A percentile compares a stretch with the other conserved stretches of the same genome.
Conservation (phyloP, 306 rosid genomes). For the Dalbergia cochinchinensis region DNA sequence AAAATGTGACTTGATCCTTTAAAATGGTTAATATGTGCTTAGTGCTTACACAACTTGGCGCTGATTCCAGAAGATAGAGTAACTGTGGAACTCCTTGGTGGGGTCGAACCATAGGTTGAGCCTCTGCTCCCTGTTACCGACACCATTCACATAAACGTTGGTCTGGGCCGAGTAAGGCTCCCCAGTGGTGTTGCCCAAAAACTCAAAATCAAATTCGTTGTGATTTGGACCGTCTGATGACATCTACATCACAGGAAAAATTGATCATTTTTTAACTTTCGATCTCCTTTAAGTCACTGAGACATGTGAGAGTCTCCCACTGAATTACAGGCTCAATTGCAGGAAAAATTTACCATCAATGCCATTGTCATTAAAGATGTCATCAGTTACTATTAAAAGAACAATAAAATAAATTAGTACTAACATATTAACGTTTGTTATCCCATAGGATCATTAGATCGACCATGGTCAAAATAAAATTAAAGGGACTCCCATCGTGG, state of each 20-base stretch:
- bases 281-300: too few species aligned
- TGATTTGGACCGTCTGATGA: slow-evolving; percentile 90
- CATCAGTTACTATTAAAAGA: slow-evolving; percentile 13
- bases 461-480: slow-evolving; percentile 4
- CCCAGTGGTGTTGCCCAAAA: slow-evolving; percentile 87
- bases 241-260: slow-evolving; percentile 59
- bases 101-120: slow-evolving; percentile 96
- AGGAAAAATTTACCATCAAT: neutral
- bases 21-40: too few species aligned
- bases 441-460: neutral
- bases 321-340: too few species aligned
- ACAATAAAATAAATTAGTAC: too few species aligned
- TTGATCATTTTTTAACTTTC: neutral
- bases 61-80: slow-evolving; percentile 89
- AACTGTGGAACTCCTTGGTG: slow-evolving; percentile 76
- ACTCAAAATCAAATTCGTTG: slow-evolving; percentile 94
- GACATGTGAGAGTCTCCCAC: too few species aligned
- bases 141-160: slow-evolving; percentile 86
- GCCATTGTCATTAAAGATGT: neutral
- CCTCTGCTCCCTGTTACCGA: slow-evolving; percentile 93
- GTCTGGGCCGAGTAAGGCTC: slow-evolving; percentile 95
- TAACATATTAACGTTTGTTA: neutral
- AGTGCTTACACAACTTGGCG: slow-evolving; percentile 87
- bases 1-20: too few species aligned
- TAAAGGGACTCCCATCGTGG: neutral